phyloP scores from a whole-genome alignment of 345 rosid genomes.

The Brassica cretica region DNA sequence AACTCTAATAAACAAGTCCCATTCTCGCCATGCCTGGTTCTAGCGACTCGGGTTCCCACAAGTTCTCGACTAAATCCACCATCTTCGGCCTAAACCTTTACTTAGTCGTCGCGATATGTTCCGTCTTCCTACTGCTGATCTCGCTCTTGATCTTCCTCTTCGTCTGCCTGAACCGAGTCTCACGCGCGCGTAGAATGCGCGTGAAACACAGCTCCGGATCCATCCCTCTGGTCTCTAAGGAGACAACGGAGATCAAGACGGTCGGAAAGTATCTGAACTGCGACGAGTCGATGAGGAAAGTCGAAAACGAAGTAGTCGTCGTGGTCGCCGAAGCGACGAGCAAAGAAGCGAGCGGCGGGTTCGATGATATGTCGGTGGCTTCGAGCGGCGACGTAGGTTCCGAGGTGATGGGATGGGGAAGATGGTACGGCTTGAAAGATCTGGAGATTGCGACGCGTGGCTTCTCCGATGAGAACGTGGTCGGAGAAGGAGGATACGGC shows the following conservation, averaged over 20 bases:
- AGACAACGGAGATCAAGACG: slow-evolving; percentile 66
- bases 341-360: slow-evolving; percentile 46
- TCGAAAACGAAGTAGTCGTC: slow-evolving; percentile 37
- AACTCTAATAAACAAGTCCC: not conserved
- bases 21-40: slow-evolving; percentile 55
- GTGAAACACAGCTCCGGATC: slow-evolving; percentile 72
- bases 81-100: slow-evolving; percentile 61
- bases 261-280: slow-evolving; percentile 37
- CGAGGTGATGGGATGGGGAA: slow-evolving; percentile 80
- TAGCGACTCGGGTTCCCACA: slow-evolving; percentile 39
- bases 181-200: slow-evolving; percentile 56
- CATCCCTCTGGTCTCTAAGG: slow-evolving; percentile 73
- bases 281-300: slow-evolving; percentile 34
- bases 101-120: slow-evolving; percentile 53
- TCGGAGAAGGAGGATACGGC: slow-evolving; percentile 98
- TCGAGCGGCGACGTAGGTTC: slow-evolving; percentile 54
- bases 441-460: slow-evolving; percentile 84
- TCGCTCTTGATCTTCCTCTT: slow-evolving; percentile 59
- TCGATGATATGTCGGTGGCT: slow-evolving; percentile 44
- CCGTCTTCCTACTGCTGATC: slow-evolving; percentile 39
- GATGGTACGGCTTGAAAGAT: slow-evolving; percentile 83
- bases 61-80: slow-evolving; percentile 45
- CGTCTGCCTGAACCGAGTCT: slow-evolving; percentile 46
- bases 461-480: slow-evolving; percentile 70
- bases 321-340: not conserved